phyloP scores from a whole-genome alignment of 2,329 filamentous ascomycete species.

The Moelleriella libera region DNA sequence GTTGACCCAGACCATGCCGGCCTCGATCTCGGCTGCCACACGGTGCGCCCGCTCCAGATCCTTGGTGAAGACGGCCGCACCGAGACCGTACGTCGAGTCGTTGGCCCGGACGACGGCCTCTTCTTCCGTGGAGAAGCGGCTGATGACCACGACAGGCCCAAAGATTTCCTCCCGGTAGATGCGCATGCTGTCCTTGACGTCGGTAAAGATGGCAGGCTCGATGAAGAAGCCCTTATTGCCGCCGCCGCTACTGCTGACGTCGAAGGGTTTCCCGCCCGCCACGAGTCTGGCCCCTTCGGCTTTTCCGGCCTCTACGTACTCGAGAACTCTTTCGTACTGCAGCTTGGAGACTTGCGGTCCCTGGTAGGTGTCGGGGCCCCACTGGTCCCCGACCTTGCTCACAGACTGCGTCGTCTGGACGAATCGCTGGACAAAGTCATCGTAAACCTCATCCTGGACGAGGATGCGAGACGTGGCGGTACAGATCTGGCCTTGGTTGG shows the following conservation, averaged over 20 bases:
- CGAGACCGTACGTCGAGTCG: conserved; percentile 49
- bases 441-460: conserved; percentile 45
- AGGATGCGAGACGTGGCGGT: conserved; percentile 49
- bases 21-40: conserved; percentile 56
- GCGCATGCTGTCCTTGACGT: conserved; percentile 23
- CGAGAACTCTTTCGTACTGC: conserved; percentile 56
- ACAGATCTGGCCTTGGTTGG: conserved; percentile 43
- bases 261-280: conserved; percentile 49
- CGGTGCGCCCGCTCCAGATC: conserved; percentile 66
- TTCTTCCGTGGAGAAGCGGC: conserved; percentile 24
- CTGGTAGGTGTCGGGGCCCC: conserved; percentile 54
- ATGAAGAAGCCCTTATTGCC: conserved; percentile 31
- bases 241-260: conserved; percentile 28
- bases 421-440: conserved; percentile 50
- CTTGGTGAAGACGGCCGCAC: conserved; percentile 62
- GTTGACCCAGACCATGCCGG: conserved; percentile 43
- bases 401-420: conserved; percentile 41
- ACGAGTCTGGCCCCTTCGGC: conserved; percentile 35
- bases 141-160: conserved; percentile 27
- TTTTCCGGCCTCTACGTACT: conserved; percentile 56
- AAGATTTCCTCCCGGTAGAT: conserved; percentile 27
- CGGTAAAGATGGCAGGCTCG: conserved; percentile 28
- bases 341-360: conserved; percentile 59
- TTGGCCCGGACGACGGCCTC: conserved; percentile 28
- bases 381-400: conserved; percentile 56